These are phyloP conservation scores for Boletellus ananas DNA, from an alignment of 768 basidiomycete genomes.

Conservation along the genomic window DNA sequence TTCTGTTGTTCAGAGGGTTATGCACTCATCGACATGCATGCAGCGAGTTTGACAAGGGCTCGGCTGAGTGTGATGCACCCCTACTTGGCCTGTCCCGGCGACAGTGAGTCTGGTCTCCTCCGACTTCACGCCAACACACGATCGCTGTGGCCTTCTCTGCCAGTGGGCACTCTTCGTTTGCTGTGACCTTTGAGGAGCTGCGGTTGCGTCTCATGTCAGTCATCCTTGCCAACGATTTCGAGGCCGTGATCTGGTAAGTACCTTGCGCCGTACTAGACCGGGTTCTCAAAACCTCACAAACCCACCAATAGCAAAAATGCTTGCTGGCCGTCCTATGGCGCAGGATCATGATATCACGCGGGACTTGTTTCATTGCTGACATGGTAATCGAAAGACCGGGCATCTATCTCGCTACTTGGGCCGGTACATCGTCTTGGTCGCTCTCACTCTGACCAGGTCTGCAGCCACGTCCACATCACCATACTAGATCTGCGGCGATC, in stretches of 20 bases:
- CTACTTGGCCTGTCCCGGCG: conserved; percentile 44
- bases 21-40: conserved; percentile 8
- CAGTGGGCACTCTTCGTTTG: conserved; percentile 74
- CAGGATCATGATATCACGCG: conserved; percentile 64
- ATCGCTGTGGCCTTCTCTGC: conserved; percentile 69
- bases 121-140: conserved; percentile 43
- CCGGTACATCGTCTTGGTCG: conserved; percentile 65
- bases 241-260: conserved; percentile 63
- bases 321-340: conserved; percentile 70
- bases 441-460: conserved; percentile 63
- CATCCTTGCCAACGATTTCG: conserved; percentile 63
- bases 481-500: conserved; percentile 69
- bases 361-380: conserved; percentile 65
- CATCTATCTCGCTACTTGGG: conserved; percentile 73
- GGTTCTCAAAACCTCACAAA: conserved; percentile 59
- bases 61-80: conserved; percentile 70
- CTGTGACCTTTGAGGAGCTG: conserved; percentile 75
- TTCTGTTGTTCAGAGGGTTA: neutral
- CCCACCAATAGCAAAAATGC: conserved; percentile 61
- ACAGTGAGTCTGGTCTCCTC: conserved; percentile 19
- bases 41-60: conserved; percentile 63
- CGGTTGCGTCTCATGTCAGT: conserved; percentile 71
- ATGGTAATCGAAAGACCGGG: conserved; percentile 79
- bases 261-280: conserved; percentile 78
- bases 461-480: conserved; percentile 73